Base-by-base conservation (phyloP, 331 rosid species). In the Pyrus hybrid region DNA sequence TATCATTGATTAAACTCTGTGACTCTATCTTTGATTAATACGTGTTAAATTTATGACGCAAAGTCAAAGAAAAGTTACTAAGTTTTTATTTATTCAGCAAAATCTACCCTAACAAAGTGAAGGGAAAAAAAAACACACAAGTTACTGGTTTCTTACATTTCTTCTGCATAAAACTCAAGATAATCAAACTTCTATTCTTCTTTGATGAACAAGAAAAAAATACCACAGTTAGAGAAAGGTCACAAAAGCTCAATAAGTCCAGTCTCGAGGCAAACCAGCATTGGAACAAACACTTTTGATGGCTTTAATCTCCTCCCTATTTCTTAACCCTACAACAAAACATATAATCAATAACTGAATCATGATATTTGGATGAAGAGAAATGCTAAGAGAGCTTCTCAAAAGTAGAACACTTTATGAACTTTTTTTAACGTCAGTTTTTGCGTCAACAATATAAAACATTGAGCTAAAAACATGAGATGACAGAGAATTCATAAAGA, bases 221-320 rank as follows among this genome's bases (percentile, higher is more conserved):
- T 41, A 43, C 49, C 49, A 43, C 49, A 43, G 4, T 41, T 41
- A 47, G 22, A 25, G 60, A 21, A 29, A 32, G 30, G 56, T 58
- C 33, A 22, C 12, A 35, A 16, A 7, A 66, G 75, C 51, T 79
- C 79, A 83, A 26, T 75, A 83, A 17, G 80, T 78, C 83, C 83
- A 83, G 53, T 83, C 83, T 41, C 70, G 76, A 47, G 86, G 86
- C 77, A 83, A 83, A 41, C 70, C 29, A 75, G 66, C 29, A 72
- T 83, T 73, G 68, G 83, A 70, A 37, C 43, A 22, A 25, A 66
- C 47, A 16, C 69, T 76, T 70, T 69, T 68, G 7, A 23, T 17
- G 49, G 30, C 71, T 26, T 18, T 72, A 49, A 47, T 64, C 78
- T 63, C 80, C 12, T 8, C 47, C 51, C 33, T 14, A 18, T 33